Evolutionary conservation across 2,329 filamentous ascomycete genomes (phyloP), one percentile per base, ranked within the genome.

Genomic region (Plectosphaerella sp.): DNA sequence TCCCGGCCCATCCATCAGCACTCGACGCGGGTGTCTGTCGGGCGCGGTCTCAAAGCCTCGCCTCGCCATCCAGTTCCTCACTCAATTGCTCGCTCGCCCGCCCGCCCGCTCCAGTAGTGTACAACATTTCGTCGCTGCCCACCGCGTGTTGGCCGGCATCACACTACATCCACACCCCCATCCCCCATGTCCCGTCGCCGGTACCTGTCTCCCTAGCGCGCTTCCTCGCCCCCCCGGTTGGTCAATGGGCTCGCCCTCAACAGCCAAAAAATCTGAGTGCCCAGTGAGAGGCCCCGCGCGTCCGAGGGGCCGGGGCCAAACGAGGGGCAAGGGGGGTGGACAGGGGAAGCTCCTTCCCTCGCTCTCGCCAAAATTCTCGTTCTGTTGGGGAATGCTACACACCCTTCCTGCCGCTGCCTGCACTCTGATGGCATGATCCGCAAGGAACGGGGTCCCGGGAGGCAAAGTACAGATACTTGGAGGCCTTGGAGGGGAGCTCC

Each of bases 311-410:
- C 36, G 28, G 41, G 35, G 41, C 16, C 18, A 22, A 28, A n/a
- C n/a, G 24, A 28, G 33, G 45, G 45, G 45, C 24, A 25, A 18
- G 45, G 45, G 33, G 45, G 45, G 45, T 24, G 33, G 12, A 25
- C 12, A 20, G 47, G 47, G 35, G 47, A 18, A 46, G 43, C 43
- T 46, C 41, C 41, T 43, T 16, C 41, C 16, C 41, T 43, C 43
- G 43, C 24, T 42, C 48, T 51, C 61, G 61, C 57, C 64, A 59
- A 66, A 61, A 59, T 53, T 62, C 61, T 60, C 58, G 54, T 58
- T 64, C 61, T 67, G 66, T 65, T 67, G 66, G 65, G 65, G 64
- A 61, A 48, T 48, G 11, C 33, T 37, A 25, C 35, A 37, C 36
- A 41, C 47, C 36, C 41, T 18, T 43, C n/a, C 41, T 43, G 9